phyloP scores from a whole-genome alignment of 441 rosid genomes.

The Brassica hybrid region DNA sequence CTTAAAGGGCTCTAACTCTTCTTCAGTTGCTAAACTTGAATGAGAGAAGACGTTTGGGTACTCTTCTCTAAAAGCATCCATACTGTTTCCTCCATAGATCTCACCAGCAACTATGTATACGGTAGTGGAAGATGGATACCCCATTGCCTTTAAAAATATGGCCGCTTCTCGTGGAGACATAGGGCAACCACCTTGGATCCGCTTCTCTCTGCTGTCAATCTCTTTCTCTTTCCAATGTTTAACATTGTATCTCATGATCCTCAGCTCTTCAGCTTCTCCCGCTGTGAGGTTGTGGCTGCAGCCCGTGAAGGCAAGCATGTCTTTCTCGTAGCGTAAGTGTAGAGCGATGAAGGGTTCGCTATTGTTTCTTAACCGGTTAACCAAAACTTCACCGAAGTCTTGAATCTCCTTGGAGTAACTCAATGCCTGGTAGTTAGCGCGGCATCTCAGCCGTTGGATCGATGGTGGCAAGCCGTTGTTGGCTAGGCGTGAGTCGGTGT shows the following conservation, averaged over 20 bases:
- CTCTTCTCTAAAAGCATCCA: slow-evolving; percentile 70
- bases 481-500: slow-evolving; percentile 86
- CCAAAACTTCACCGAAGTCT: slow-evolving; percentile 70
- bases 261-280: slow-evolving; percentile 73
- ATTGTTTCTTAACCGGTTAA: slow-evolving; percentile 69
- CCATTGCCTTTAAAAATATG: slow-evolving; percentile 86
- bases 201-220: slow-evolving; percentile 64
- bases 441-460: slow-evolving; percentile 85
- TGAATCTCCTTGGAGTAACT: slow-evolving; percentile 69
- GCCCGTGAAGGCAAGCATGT: slow-evolving; percentile 96
- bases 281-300: slow-evolving; percentile 86
- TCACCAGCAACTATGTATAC: slow-evolving; percentile 91
- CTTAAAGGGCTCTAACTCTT: slow-evolving; percentile 75
- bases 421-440: slow-evolving; percentile 92
- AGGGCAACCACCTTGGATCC: slow-evolving; percentile 90
- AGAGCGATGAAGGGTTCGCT: slow-evolving; percentile 81
- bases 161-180: slow-evolving; percentile 98
- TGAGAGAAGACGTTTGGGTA: slow-evolving; percentile 83
- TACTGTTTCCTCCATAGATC: slow-evolving; percentile 78
- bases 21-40: slow-evolving; percentile 69
- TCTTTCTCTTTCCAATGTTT: slow-evolving; percentile 98
- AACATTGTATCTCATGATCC: slow-evolving; percentile 72
- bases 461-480: slow-evolving; percentile 83
- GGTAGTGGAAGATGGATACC: slow-evolving; percentile 79
- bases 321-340: slow-evolving; percentile 94